Conservation (phyloP, 176 grass and related monocot genomes). For the Carex kokanica region DNA sequence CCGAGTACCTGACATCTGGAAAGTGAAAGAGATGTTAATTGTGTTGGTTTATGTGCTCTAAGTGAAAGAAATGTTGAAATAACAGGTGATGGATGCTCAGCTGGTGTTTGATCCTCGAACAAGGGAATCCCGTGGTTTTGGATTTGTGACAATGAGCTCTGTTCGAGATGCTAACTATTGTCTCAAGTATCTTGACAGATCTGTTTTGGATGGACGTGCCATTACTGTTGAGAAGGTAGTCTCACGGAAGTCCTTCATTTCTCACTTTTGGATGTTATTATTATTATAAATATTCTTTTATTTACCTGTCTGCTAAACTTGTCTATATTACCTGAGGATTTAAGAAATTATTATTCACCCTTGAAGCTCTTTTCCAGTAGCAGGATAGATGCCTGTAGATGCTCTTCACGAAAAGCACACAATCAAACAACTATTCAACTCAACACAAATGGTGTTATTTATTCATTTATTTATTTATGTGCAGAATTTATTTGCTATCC, state of each 20-base stretch:
- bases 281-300: neutral
- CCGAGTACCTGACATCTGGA: neutral
- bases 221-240: slow-evolving; percentile 95
- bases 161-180: slow-evolving; percentile 57
- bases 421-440: slow-evolving; percentile 19
- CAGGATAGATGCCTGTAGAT: slow-evolving; percentile 73
- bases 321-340: slow-evolving; percentile 26
- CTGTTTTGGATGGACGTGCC: slow-evolving; percentile 75
- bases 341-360: slow-evolving; percentile 42
- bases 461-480: slow-evolving; percentile 20
- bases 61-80: neutral
- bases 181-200: slow-evolving; percentile 73
- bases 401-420: slow-evolving; percentile 53
- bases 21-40: neutral
- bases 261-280: neutral
- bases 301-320: neutral
- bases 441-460: slow-evolving; percentile 16
- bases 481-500: neutral
- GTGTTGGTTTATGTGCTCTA: neutral
- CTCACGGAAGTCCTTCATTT: neutral
- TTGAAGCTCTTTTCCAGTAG: slow-evolving; percentile 49
- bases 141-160: slow-evolving; percentile 82
- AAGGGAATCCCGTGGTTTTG: slow-evolving; percentile 84
- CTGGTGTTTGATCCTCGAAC: slow-evolving; percentile 75
- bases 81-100: slow-evolving; percentile 57